Conservation (phyloP, 768 basidiomycete genomes). For the Psilocybe cubensis region DNA sequence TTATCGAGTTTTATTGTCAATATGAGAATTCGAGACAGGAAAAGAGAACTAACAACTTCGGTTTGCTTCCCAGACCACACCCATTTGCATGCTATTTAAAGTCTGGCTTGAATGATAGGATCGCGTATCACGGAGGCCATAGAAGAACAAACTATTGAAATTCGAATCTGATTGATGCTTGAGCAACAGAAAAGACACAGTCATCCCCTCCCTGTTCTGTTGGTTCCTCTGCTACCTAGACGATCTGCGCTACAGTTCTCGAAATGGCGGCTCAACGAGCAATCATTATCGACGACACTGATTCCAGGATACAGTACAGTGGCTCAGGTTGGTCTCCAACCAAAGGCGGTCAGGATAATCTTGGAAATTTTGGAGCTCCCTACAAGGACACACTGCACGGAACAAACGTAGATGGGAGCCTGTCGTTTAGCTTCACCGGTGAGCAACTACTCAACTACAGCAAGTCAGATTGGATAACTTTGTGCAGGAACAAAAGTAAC, state of each 20-base stretch:
- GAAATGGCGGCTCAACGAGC: background rate
- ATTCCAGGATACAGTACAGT: slow-evolving; percentile 22
- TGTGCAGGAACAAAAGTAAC: slow-evolving; percentile 7
- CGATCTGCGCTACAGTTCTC: background rate
- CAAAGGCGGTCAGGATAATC: slow-evolving; percentile 11
- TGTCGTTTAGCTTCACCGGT: slow-evolving; percentile 23
- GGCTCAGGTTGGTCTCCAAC: slow-evolving; percentile 20
- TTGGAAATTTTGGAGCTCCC: slow-evolving; percentile 20
- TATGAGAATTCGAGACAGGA: no score
- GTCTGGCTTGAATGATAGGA: no score
- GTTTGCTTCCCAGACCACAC: no score
- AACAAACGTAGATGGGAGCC: slow-evolving; percentile 11
- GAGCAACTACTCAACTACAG: slow-evolving; percentile 16
- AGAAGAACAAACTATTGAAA: no score
- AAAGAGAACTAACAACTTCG: no score
- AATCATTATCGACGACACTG: slow-evolving; percentile 24
- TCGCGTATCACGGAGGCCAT: no score
- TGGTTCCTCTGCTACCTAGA: background rate
- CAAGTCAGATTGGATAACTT: background rate
- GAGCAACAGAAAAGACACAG: no score
- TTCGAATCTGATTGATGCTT: no score
- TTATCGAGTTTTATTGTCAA: no score
- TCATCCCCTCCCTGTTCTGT: no score
- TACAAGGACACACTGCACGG: slow-evolving; percentile 24
- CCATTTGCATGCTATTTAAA: no score